phyloP scores from a whole-genome alignment of 306 rosid species.

The Dryas octopetala region DNA sequence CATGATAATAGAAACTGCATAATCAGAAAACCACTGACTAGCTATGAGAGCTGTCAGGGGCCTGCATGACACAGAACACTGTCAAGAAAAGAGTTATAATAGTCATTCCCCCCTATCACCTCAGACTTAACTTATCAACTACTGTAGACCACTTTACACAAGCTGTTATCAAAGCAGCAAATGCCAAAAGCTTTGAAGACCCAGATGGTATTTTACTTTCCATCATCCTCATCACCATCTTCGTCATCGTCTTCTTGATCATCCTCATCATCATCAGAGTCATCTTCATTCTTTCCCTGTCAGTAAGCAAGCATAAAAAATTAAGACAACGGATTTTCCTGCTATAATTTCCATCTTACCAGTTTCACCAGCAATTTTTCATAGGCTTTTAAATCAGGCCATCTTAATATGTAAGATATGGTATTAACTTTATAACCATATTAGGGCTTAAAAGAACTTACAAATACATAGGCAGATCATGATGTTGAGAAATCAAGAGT shows the following conservation, averaged over 20 bases:
- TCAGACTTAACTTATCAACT: slow-evolving; percentile 24
- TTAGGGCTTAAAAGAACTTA: too few relatives aligned
- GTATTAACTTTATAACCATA: too few relatives aligned
- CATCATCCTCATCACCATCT: slow-evolving; percentile 49
- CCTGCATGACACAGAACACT: slow-evolving; percentile 32
- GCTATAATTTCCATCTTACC: not conserved
- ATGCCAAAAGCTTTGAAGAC: slow-evolving; percentile 23
- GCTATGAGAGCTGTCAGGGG: slow-evolving; percentile 27
- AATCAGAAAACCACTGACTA: slow-evolving; percentile 28
- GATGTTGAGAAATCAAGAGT: too few relatives aligned
- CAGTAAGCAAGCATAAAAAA: not conserved
- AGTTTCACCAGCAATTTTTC: not conserved
- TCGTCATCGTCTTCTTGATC: slow-evolving; percentile 60
- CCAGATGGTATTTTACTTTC: slow-evolving; percentile 42
- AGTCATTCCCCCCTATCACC: slow-evolving; percentile 35
- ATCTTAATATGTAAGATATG: too few relatives aligned
- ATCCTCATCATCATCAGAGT: slow-evolving; percentile 68
- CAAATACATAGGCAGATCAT: too few relatives aligned
- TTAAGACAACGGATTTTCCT: not conserved
- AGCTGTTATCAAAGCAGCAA: slow-evolving; percentile 39
- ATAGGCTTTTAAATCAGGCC: too few relatives aligned
- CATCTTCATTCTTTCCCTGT: slow-evolving; percentile 62
- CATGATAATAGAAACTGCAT: slow-evolving; percentile 8
- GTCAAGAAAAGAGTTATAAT: slow-evolving; percentile 24
- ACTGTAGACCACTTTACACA: slow-evolving; percentile 49